Evolutionary conservation across 371 early-diverging fungal species (phyloP).

Genomic region (Funneliformis caledonium): DNA sequence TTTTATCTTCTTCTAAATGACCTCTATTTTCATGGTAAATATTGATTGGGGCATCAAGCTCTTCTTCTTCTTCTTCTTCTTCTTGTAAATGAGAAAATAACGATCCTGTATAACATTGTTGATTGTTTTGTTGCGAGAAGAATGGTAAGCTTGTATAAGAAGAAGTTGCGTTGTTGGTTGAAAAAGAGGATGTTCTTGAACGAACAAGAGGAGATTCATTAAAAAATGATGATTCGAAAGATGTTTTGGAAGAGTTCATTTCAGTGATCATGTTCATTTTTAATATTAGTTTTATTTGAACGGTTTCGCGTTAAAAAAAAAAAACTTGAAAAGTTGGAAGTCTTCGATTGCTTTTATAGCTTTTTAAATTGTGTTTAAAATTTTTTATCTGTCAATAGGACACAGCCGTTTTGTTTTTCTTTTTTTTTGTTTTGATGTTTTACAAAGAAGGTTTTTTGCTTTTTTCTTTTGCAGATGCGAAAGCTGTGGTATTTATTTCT

Average conservation of each 20-base stretch:
- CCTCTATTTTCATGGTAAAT: conserved; percentile 26
- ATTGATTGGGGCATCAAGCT: conserved; percentile 6
- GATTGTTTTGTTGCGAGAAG: background rate
- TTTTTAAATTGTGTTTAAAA: no score
- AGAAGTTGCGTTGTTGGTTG: background rate
- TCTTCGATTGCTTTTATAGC: no score
- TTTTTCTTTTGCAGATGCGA: no score
- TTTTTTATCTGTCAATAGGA: no score
- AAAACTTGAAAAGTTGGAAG: no score
- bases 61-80: conserved; percentile 7
- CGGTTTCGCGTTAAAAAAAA: no score
- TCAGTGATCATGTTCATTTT: background rate
- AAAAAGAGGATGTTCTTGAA: background rate
- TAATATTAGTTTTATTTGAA: no score
- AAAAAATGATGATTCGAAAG: background rate
- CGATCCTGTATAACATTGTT: no score
- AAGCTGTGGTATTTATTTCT: no score
- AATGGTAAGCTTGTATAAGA: background rate
- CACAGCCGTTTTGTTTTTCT: no score
- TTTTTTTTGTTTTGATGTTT: no score
- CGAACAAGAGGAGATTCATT: background rate
- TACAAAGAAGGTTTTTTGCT: no score
- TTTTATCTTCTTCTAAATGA: conserved; percentile 29
- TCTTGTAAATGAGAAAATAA: background rate
- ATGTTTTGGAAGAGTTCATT: background rate